phyloP scores from a whole-genome alignment of 345 rosid genomes.

The Citrus unshiu region DNA sequence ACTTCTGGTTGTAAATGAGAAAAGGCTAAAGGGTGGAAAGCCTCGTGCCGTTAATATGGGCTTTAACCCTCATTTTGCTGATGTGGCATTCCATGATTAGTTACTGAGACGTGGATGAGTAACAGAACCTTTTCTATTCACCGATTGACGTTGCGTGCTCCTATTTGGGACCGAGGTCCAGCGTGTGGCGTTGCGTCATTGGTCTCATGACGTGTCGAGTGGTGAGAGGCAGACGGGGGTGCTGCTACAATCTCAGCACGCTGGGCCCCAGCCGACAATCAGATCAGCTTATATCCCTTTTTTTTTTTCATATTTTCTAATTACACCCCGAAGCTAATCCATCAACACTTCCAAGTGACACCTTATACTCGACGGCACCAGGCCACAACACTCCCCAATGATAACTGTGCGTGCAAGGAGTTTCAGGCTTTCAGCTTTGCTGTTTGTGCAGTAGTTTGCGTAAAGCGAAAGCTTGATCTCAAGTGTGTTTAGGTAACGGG shows the following conservation, averaged over 20 bases:
- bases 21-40: not conserved
- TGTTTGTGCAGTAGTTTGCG: no score
- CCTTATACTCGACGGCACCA: no score
- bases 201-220: conserved; percentile 14
- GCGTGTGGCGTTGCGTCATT: conserved; percentile 4
- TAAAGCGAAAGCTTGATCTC: no score
- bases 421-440: no score
- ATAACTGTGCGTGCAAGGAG: no score
- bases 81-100: conserved; percentile 11
- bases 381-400: no score
- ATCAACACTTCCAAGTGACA: no score
- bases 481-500: no score
- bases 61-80: not conserved
- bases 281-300: not conserved
- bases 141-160: no score
- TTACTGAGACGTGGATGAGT: not conserved
- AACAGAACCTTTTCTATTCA: no score
- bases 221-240: not conserved
- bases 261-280: not conserved
- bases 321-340: no score
- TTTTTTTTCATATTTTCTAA: no score
- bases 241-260: not conserved
- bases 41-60: not conserved
- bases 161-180: not conserved
- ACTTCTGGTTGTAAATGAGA: not conserved